Evolutionary conservation across 1,284 basidiomycete genomes (phyloP), one percentile per base, ranked within the genome.

Genomic region (Sporisorium scitamineum): DNA sequence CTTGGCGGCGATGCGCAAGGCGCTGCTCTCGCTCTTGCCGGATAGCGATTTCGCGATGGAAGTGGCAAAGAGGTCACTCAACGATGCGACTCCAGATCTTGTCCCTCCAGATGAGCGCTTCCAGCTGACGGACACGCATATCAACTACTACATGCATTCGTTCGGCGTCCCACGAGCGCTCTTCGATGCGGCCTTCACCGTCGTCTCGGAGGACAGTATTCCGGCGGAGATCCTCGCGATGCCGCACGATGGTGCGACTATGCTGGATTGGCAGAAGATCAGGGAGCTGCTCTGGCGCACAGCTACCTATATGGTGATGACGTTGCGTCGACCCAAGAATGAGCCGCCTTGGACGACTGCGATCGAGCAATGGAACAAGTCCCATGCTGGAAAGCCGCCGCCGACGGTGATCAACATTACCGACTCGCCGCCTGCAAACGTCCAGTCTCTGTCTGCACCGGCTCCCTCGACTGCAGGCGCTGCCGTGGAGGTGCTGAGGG

Each of bases 121-220:
- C 62, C 73, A 76, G 65, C 56, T 76, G n/a, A 76, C 73, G 2
- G 41, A 65, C 39, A 72, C 61, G 41, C 73, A 76, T 51, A 61
- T 72, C 64, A 44, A 69, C 34, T 76, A 76, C 61, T 76, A 72
- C 55, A 57, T 63, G 61, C 54, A 60, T 45, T 26, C 55, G 7
- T 69, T 76, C 22, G 20, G 34, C 34, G 58, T 61, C 22, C 73
- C 73, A 10, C 55, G 60, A 0, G 37, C 31, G 2, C 51, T 76
- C 16, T 76, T 76, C 32, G 54, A 64, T 2, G 61, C 68, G 2
- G 54, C 73, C 0, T 76, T 76, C 59, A 76, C 44, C 53, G 47
- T 69, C 34, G 53, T 76, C 20, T 9, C 57, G 1, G 73, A 76
- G 20, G 65, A 71, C 24, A 48, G 22, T 8, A 61, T 76, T 11